Evolutionary conservation across 2,329 filamentous ascomycete genomes (phyloP).

Genomic region (Aureobasidium melanogenum): DNA sequence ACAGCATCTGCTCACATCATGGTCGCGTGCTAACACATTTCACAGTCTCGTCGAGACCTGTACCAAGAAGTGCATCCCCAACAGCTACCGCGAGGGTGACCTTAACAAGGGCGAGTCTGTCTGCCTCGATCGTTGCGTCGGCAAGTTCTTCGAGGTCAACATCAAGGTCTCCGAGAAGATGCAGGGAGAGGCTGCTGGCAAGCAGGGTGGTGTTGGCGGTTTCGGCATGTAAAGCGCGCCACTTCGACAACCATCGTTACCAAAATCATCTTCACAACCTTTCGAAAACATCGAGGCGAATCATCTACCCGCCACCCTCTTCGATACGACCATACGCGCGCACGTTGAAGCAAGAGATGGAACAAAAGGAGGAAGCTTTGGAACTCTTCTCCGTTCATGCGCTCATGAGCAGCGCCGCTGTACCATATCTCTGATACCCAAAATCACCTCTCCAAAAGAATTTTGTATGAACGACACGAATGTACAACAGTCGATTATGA

Average conservation of each 20-base stretch:
- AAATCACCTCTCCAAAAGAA: slow-evolving; percentile 7
- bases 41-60: slow-evolving; percentile 67
- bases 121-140: slow-evolving; percentile 92
- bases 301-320: slow-evolving; percentile 2
- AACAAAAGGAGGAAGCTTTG: background rate
- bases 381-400: background rate
- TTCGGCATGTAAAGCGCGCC: slow-evolving; percentile 17
- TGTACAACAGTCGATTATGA: background rate
- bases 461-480: background rate
- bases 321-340: background rate
- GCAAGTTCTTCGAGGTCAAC: slow-evolving; percentile 98
- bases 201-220: slow-evolving; percentile 47
- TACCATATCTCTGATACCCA: slow-evolving; percentile 10
- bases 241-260: background rate
- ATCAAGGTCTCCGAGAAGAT: slow-evolving; percentile 96
- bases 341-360: background rate
- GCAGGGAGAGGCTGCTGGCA: slow-evolving; percentile 71
- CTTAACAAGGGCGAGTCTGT: slow-evolving; percentile 99
- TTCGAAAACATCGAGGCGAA: background rate
- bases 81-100: slow-evolving; percentile 87
- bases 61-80: slow-evolving; percentile 86
- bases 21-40: slow-evolving; percentile 8
- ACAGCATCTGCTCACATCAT: background rate
- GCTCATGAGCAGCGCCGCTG: background rate
- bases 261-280: background rate